Conservation (phyloP, 805 yeast genomes). For the Teunomyces barrocoloradensis region DNA sequence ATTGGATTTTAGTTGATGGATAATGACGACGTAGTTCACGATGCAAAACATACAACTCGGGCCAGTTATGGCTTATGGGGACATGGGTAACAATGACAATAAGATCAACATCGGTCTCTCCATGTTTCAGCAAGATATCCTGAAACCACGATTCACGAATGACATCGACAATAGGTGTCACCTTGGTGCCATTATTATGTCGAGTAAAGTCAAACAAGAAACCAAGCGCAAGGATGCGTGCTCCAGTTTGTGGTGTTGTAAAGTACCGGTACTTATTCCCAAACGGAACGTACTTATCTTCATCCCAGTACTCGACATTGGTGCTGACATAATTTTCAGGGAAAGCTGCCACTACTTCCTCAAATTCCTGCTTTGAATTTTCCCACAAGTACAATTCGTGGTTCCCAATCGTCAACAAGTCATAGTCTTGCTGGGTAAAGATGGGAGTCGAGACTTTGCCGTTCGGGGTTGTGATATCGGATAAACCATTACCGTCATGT, state of each 20-base stretch:
- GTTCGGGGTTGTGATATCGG: constrained; percentile 74
- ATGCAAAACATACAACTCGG: constrained; percentile 50
- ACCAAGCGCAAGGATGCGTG: constrained; percentile 65
- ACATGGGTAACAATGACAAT: constrained; percentile 76
- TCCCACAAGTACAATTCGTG: constrained; percentile 80
- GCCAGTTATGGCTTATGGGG: constrained; percentile 56
- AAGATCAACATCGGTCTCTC: constrained; percentile 51
- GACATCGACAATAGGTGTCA: constrained; percentile 57
- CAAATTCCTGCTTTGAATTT: constrained; percentile 64
- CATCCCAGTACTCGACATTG: constrained; percentile 59
- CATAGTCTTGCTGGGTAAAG: constrained; percentile 66
- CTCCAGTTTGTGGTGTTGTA: constrained; percentile 51
- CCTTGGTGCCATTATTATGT: constrained; percentile 58
- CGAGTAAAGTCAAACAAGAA: constrained; percentile 75
- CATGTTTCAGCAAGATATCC: constrained; percentile 35
- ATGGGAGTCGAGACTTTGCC: constrained; percentile 63
- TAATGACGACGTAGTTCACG: constrained; percentile 50
- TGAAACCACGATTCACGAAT: constrained; percentile 65
- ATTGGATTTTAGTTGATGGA: constrained; percentile 69
- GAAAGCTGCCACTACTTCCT: constrained; percentile 54
- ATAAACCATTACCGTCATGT: constrained; percentile 90
- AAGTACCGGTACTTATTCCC: constrained; percentile 69
- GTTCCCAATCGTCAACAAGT: constrained; percentile 81
- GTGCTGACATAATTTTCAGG: constrained; percentile 67
- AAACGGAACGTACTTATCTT: constrained; percentile 54